Conservation (phyloP, 129 eudicot genomes). For the Chrysanthemum seticuspe region DNA sequence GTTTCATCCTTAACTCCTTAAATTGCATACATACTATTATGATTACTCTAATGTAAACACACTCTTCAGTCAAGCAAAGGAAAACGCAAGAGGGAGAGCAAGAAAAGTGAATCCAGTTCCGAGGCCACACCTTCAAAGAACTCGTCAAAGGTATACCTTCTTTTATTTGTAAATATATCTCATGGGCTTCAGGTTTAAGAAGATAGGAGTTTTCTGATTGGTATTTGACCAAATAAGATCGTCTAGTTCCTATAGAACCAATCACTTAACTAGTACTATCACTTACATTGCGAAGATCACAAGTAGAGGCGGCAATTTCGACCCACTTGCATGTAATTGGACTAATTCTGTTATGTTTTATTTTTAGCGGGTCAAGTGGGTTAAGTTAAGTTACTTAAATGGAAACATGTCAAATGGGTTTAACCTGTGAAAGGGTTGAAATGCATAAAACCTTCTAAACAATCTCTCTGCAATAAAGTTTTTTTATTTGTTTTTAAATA, state of each 20-base stretch:
- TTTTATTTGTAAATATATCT: background rate
- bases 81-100: constrained; percentile 74
- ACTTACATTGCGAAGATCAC: background rate
- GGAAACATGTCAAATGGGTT: background rate
- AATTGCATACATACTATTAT: constrained; percentile 4
- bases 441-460: background rate
- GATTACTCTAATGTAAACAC: constrained; percentile 13
- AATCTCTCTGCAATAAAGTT: too few relatives aligned
- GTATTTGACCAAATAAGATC: too few relatives aligned
- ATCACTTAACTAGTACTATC: background rate
- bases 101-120: constrained; percentile 34
- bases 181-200: too few relatives aligned
- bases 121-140: constrained; percentile 51
- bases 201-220: too few relatives aligned
- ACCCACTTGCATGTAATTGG: background rate
- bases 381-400: background rate
- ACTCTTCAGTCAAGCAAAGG: constrained; percentile 55
- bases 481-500: too few relatives aligned
- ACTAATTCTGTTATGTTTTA: background rate
- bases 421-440: background rate
- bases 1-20: background rate
- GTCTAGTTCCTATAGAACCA: too few relatives aligned
- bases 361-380: background rate
- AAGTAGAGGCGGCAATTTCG: background rate
- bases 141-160: constrained; percentile 64